Base-by-base conservation (phyloP, 768 basidiomycete species). In the Strobilomyces dryophilus region DNA sequence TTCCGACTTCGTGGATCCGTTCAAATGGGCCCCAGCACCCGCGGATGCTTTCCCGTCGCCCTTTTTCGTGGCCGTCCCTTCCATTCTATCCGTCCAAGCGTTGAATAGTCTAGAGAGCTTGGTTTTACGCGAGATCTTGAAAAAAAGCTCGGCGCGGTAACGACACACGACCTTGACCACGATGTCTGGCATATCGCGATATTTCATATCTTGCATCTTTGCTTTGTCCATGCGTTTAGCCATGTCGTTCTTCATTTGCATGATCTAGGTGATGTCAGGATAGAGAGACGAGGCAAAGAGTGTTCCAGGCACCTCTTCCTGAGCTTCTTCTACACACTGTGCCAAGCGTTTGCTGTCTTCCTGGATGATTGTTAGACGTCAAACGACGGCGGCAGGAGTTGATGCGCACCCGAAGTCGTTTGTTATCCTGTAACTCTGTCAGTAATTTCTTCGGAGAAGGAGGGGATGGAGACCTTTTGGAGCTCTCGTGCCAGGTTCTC, bases 61-160 rank as follows among this genome's bases (percentile, higher is more conserved):
- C 58, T 78, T 82, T 72, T 79, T 79, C 52, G 78, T 64, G 20
- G 68, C 71, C 10, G 73, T 73, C 57, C 74, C 73, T 66, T 91
- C 90, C 92, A 94, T 94, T 57, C 91, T 79, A 47, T 89, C 88
- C 26, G 89, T 90, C 90, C 91, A 93, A 29, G 90, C 87, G 61
- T 83, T 86, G 69, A 93, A 91, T 51, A 93, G 76, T 51, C 87
- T 79, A 51, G 85, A 83, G 32, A 94, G 76, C 66, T 91, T 92
- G 26, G 89, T 91, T 72, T 92, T 92, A 67, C 92, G 86, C 9
- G 89, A 89, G 59, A 94, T 90, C 71, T 92, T 93, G 81, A 94
- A 94, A 75, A 89, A 92, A 39, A 94, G 78, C 63, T 94, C 91
- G 5, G 91, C 89, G 42, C 92, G 87, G 66, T 92, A 92, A 61